Evolutionary conservation across 2,329 filamentous ascomycete species (phyloP), one percentile per base, ranked within the genome.

Genomic region (Pseudopithomyces maydicus): DNA sequence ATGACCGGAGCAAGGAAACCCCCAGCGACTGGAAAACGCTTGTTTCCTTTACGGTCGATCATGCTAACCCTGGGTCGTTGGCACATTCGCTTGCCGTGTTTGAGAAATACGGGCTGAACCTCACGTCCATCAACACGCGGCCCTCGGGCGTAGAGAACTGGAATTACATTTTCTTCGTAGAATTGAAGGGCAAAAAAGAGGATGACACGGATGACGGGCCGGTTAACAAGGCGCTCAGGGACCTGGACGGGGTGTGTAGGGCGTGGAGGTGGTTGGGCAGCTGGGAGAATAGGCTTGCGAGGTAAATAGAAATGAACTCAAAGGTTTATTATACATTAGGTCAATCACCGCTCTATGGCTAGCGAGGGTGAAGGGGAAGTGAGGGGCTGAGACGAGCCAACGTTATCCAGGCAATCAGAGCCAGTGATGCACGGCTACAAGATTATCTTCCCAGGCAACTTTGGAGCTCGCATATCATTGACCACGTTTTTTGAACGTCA

Each of bases 81-180:
- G 92, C 92, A 2, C 86, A 91, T 65, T 90, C 89, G 29, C 80
- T 98, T 56, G 84, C 88, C 49, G 90, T 91, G 54, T 98, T 98
- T 78, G 87, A 88, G 61, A 80, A 80, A 7, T 83, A 85, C 64
- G 83, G 84, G 5, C 81, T 97, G 55, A 96, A 97, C 73, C 79
- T 98, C 64, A 97, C 93, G 29, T 94, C 89, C 74, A 96, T 98
- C 75, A 93, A 92, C 73, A 92, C 90, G 63, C 80, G 94, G 62
- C 94, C 94, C 5, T 92, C 90, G 67, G 84, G 90, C 54, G 80
- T 84, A 38, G 79, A 81, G 64, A 86, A 90, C 19, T 98, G 96
- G 85, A 88, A 96, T 73, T 98, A 98, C 78, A 85, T 97, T 36
- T 97, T 98, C 79, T 93, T 98, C 72, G 88, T 97, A 29, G 94